phyloP scores from a whole-genome alignment of 1,284 basidiomycete species.

The Ceraceosorus bombacis region DNA sequence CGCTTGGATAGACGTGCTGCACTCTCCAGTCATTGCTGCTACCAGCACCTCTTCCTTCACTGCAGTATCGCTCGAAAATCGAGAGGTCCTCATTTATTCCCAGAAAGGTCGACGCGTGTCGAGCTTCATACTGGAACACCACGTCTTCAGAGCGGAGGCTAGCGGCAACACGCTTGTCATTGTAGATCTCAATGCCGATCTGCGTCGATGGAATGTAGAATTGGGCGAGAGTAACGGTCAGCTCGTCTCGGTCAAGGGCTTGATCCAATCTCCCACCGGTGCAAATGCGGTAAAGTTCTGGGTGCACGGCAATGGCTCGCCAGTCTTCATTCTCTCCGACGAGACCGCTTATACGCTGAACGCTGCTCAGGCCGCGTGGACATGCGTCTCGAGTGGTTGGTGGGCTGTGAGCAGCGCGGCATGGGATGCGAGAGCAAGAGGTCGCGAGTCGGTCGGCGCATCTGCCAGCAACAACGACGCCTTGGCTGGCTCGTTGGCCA shows the following conservation, averaged over 20 bases:
- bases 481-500: neutral
- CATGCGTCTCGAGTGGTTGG: conserved; percentile 34
- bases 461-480: conserved; percentile 3
- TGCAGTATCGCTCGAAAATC: conserved; percentile 53
- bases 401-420: conserved; percentile 28
- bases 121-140: conserved; percentile 29
- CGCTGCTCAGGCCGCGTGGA: conserved; percentile 26
- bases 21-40: conserved; percentile 61
- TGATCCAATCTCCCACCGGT: conserved; percentile 14
- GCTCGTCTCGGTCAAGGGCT: conserved; percentile 25
- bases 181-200: conserved; percentile 23
- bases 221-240: conserved; percentile 25
- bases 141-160: conserved; percentile 27
- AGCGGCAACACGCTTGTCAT: conserved; percentile 30
- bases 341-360: conserved; percentile 41
- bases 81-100: conserved; percentile 35
- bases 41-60: conserved; percentile 63
- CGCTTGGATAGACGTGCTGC: conserved; percentile 80
- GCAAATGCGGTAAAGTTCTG: conserved; percentile 26
- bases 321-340: conserved; percentile 47
- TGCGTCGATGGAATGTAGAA: conserved; percentile 38
- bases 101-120: conserved; percentile 26
- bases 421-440: conserved; percentile 36
- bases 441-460: conserved; percentile 21
- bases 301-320: conserved; percentile 45